Evolutionary conservation across 2,329 filamentous ascomycete species (phyloP).

Genomic region (Raffaelea albimanens): DNA sequence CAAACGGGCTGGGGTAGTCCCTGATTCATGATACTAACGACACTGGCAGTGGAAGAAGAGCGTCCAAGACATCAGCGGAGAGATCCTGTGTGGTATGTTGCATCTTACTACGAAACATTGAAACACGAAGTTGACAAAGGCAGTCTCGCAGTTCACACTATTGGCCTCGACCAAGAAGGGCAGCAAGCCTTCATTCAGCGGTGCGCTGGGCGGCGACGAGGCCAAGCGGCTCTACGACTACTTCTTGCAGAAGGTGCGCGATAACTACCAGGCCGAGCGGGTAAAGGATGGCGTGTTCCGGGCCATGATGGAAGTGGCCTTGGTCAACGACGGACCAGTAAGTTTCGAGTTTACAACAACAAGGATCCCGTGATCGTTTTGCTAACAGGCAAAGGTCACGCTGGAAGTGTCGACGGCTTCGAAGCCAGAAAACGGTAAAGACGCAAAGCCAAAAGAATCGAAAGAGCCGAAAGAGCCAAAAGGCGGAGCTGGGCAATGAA

Average conservation of each 20-base stretch:
- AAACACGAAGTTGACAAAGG: neutral
- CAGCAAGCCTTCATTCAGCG: conserved; percentile 90
- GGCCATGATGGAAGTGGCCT: conserved; percentile 95
- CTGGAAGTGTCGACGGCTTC: conserved; percentile 20
- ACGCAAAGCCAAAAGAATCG: too few species aligned
- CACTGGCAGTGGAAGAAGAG: conserved; percentile 73
- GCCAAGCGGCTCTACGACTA: conserved; percentile 75
- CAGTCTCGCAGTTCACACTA: conserved; percentile 95
- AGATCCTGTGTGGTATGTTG: conserved; percentile 79
- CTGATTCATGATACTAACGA: too few species aligned
- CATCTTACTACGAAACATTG: neutral
- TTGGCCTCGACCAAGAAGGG: conserved; percentile 91
- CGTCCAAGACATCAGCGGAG: conserved; percentile 80
- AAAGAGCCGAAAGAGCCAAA: neutral
- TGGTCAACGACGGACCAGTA: conserved; percentile 78
- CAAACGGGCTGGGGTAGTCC: too few species aligned
- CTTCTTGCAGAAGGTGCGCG: conserved; percentile 69
- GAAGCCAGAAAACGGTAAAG: neutral
- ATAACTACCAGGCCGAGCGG: conserved; percentile 59
- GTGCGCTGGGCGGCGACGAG: conserved; percentile 67
- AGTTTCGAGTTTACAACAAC: too few species aligned
- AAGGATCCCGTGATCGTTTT: too few species aligned
- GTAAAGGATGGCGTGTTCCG: conserved; percentile 97
- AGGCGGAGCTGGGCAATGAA: neutral
- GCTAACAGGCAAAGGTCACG: conserved; percentile 23